Conservation (phyloP, 306 rosid genomes). For the Vicia villosa region DNA sequence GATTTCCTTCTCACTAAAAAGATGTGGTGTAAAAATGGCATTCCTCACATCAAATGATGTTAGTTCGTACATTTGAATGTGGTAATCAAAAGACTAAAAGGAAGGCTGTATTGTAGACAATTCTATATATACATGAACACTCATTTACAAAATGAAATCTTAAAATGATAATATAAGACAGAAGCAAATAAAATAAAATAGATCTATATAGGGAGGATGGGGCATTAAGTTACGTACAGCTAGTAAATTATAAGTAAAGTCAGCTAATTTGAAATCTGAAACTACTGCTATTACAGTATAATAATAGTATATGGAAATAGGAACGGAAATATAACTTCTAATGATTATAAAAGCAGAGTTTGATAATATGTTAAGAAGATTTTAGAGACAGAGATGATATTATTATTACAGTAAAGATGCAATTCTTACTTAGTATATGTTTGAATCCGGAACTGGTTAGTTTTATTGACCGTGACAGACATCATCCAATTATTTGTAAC, state of each 20-base stretch:
- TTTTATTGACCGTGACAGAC: not conserved
- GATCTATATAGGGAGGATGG: not conserved
- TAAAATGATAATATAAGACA: not conserved
- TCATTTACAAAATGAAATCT: not conserved
- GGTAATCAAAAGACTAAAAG: not conserved
- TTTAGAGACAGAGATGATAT: not conserved
- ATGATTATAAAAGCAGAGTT: not conserved
- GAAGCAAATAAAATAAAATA: not conserved
- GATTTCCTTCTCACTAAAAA: not conserved
- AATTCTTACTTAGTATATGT: not conserved
- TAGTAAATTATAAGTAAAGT: not conserved
- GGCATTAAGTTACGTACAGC: not conserved
- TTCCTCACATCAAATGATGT: slow-evolving; percentile 21
- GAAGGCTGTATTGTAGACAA: not conserved
- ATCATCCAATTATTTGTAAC: not conserved
- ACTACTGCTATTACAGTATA: not conserved
- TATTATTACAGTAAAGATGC: not conserved
- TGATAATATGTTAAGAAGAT: not conserved
- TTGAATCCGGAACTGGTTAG: not conserved
- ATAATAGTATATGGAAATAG: not conserved
- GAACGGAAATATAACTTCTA: not conserved
- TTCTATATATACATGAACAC: slow-evolving; percentile 7
- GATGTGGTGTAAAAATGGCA: slow-evolving; percentile 1
- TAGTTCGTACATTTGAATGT: not conserved
- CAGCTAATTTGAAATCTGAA: not conserved